A percentile compares a stretch with the other conserved stretches of the same genome.
These are phyloP conservation scores for Aspergillus kassunensis DNA, from an alignment of 495 filamentous ascomycete species.

Conservation along the genomic window DNA sequence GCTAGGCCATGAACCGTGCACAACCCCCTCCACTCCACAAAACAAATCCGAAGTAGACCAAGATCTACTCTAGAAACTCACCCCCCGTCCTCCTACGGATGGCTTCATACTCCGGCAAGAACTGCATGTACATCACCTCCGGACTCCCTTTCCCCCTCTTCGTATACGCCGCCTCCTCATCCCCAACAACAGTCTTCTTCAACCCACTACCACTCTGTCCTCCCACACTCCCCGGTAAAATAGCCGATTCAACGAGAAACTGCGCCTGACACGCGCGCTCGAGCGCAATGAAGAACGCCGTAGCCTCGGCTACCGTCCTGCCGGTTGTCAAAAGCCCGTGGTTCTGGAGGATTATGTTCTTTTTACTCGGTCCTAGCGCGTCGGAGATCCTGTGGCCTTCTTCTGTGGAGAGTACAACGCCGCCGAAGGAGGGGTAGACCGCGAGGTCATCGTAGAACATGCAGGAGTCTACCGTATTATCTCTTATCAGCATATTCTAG, in stretches of 20 bases:
- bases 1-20: too few relatives aligned
- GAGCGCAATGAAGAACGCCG: slow-evolving; percentile 54
- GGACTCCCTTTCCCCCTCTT: neutral
- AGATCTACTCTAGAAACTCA: neutral
- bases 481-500: neutral
- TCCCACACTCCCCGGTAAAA: neutral
- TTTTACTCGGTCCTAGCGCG: slow-evolving; percentile 29
- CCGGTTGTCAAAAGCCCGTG: slow-evolving; percentile 58
- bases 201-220: neutral
- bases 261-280: slow-evolving; percentile 58
- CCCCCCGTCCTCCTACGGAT: neutral
- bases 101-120: neutral
- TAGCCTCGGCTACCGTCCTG: slow-evolving; percentile 51
- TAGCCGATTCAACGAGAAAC: slow-evolving; percentile 51
- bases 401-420: slow-evolving; percentile 50
- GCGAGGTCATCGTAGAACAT: slow-evolving; percentile 11
- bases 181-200: neutral
- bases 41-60: neutral
- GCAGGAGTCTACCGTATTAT: neutral
- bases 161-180: neutral
- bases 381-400: slow-evolving; percentile 51
- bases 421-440: slow-evolving; percentile 39
- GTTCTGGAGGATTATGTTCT: slow-evolving; percentile 51
- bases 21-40: too few relatives aligned
- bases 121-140: neutral